Evolutionary conservation across 2,329 filamentous ascomycete genomes (phyloP), one percentile per base, ranked within the genome.

Genomic region (Epichloe aotearoae): DNA sequence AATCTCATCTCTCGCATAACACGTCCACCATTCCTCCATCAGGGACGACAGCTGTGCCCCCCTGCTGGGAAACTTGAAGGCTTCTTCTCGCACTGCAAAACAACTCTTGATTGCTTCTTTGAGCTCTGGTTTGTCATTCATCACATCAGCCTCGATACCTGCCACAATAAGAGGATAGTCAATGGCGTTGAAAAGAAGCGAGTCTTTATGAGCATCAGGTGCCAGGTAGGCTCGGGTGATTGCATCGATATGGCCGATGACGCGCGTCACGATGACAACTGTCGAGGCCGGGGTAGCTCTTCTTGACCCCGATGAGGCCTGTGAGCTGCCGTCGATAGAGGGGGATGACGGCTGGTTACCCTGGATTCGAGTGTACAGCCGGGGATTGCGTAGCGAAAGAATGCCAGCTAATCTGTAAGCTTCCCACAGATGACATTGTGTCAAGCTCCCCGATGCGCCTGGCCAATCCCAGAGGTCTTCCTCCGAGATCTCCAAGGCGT

Each of bases 381-480:
- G 40, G 15, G 47, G 47, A 19, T 49, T 4, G 30, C 47, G 47
- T 14, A 49, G 15, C 30, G 47, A 49, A 19, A 49, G 17, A 20
- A 49, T 30, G 40, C 15, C 47, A 15, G 47, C 30, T 4, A 49
- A 20, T 37, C 40, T 26, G 15, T 49, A 49, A 2, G 47, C 47
- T 23, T 49, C 47, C 47, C 47, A 49, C 19, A 49, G 26, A 30
- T 49, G 47, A 19, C 33, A 49, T 30, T 49, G 47, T 12, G 39
- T 36, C 10, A 44, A 17, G n/a, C 47, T 49, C 4, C 47, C 47
- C 1, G 40, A 30, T 4, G 47, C 40, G 33, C 47, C 47, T 6
- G 47, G 47, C 47, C 47, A 49, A 40, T 49, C 40, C 47, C 47
- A 49, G 11, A 49, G 33, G 33, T 49, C 47, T 11, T 49, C 40